Base-by-base conservation (phyloP, 1,284 basidiomycete species). In the Pisolithus thermaeus region DNA sequence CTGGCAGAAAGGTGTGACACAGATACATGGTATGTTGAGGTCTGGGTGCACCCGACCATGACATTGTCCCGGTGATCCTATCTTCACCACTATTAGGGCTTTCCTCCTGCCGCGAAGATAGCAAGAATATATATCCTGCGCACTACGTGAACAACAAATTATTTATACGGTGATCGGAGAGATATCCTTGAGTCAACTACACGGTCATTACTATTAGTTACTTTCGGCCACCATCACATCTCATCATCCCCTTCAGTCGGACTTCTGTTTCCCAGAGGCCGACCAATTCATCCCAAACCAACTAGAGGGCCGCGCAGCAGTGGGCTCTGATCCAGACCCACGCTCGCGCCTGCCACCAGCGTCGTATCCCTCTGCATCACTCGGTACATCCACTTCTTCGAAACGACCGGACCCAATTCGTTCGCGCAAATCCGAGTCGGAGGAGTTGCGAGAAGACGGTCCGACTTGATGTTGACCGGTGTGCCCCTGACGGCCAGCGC, bases 331-430 rank as follows among this genome's bases (percentile, higher is more conserved):
- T 2, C 53, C 49, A 3, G 61, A 53, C 16, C 28, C 50, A 46
- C 47, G 25, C 43, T 51, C 1, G 49, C 47, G 11, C 58, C 54
- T 14, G 56, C 27, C 57, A 8, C 60, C 61, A 3, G 68, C 67
- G 46, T 77, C 75, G 55, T 83, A 80, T 3, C 78, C 80, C 56
- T 87, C 84, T 27, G 73, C 75, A 56, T 87, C 85, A 53, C 79
- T 83, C 39, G 78, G 79, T 23, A 82, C 78, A 54, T 83, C 80
- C 3, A 81, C 74, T 67, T 86, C 83, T 59, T 86, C 85, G 55
- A 82, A 81, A 57, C 66, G 70, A 1, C 72, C 70, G 16, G 65
- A 69, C 11, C 65, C 68, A 4, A 70, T 68, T 32, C 80, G 71
- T 53, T 73, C 73, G 28, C 79, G 69, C 27, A 75, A 47, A 16